Percentiles rank a stretch among this genome's conserved stretches.
These are phyloP conservation scores for Serendipita vermifera DNA, from an alignment of 768 basidiomycete species.

Conservation along the genomic window DNA sequence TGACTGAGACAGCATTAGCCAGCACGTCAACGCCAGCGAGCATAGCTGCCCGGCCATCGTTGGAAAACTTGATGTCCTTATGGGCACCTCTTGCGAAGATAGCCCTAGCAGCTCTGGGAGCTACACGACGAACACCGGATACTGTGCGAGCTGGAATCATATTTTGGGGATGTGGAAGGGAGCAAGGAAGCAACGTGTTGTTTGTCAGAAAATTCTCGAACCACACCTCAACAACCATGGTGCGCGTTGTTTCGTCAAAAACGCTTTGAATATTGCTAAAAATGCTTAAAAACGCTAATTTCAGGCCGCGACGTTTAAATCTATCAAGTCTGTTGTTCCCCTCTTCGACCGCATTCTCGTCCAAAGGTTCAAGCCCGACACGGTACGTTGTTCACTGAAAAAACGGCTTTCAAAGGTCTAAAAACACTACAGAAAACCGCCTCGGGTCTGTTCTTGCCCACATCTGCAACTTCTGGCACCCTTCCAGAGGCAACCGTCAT, in stretches of 20 bases:
- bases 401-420: not conserved
- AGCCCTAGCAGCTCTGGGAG: constrained; percentile 12
- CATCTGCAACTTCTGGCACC: constrained; percentile 67
- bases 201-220: constrained; percentile 10
- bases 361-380: constrained; percentile 93
- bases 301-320: constrained; percentile 85
- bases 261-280: not conserved
- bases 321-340: constrained; percentile 80
- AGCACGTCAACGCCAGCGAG: constrained; percentile 93
- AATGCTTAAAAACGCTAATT: not conserved
- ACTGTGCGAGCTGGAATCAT: constrained; percentile 12
- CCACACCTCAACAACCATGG: constrained; percentile 6
- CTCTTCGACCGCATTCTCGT: constrained; percentile 94
- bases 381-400: constrained; percentile 40
- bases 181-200: constrained; percentile 1
- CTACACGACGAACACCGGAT: constrained; percentile 12
- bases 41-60: constrained; percentile 87
- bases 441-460: constrained; percentile 88
- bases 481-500: constrained; percentile 97
- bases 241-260: constrained; percentile 1
- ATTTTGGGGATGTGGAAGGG: not conserved
- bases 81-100: constrained; percentile 56
- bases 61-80: constrained; percentile 96
- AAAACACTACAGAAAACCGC: constrained; percentile 74
- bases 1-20: constrained; percentile 92